Evolutionary conservation across 805 yeast genomes (phyloP).

Genomic region (Nakazawaea ishiwadae): DNA sequence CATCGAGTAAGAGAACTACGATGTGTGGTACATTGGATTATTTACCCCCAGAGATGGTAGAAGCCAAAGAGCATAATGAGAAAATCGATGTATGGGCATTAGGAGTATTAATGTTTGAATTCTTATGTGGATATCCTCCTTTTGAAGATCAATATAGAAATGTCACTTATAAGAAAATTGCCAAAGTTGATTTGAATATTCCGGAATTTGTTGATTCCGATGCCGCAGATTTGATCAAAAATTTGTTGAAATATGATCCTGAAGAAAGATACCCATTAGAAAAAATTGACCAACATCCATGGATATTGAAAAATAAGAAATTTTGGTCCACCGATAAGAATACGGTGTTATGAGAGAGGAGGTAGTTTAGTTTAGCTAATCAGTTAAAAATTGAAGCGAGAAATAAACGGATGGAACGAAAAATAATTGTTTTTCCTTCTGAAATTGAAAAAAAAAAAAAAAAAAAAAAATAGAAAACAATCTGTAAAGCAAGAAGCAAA

Average conservation of each 20-base stretch:
- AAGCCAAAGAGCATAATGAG: constrained; percentile 70
- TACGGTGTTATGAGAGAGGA: not conserved
- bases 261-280: constrained; percentile 54
- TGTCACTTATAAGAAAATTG: constrained; percentile 76
- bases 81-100: constrained; percentile 90
- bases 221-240: constrained; percentile 69
- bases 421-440: not conserved
- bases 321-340: constrained; percentile 42
- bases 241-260: constrained; percentile 66
- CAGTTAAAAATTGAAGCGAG: no score
- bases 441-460: not conserved
- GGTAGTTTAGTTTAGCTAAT: no score
- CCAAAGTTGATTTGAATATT: constrained; percentile 66
- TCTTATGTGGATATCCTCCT: constrained; percentile 86
- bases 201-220: constrained; percentile 68
- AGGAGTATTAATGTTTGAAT: constrained; percentile 82
- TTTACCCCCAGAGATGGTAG: constrained; percentile 93
- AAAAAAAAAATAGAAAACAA: not conserved
- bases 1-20: constrained; percentile 58
- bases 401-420: no score
- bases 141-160: constrained; percentile 80
- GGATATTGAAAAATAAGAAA: constrained; percentile 67
- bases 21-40: constrained; percentile 95
- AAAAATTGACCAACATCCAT: constrained; percentile 72
- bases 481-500: not conserved